Percentiles rank a stretch among this genome's conserved stretches.
phyloP scores from a whole-genome alignment of 164 flowering plant genomes.

The Magnolia changhungtana region DNA sequence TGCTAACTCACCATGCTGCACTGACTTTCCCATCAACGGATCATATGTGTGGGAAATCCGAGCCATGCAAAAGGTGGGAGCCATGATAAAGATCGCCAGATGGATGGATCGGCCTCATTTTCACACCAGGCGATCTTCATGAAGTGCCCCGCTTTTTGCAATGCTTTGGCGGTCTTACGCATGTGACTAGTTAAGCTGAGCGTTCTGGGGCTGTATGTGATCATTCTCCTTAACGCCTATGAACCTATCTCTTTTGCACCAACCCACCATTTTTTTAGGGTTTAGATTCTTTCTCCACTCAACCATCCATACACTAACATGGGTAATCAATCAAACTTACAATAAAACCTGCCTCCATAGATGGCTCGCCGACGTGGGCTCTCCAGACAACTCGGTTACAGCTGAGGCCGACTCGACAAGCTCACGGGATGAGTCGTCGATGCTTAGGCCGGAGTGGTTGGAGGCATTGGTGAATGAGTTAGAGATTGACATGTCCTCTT shows the following conservation, averaged over 20 bases:
- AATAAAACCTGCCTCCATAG: slow-evolving; percentile 49
- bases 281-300: slow-evolving; percentile 17
- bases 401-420: slow-evolving; percentile 33
- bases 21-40: too few relatives aligned
- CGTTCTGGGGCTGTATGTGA: background rate
- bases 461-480: slow-evolving; percentile 49
- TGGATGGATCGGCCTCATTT: too few relatives aligned
- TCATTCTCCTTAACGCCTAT: background rate
- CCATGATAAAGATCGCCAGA: too few relatives aligned
- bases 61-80: too few relatives aligned
- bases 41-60: too few relatives aligned
- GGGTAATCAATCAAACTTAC: slow-evolving; percentile 33
- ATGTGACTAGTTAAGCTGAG: too few relatives aligned
- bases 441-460: slow-evolving; percentile 43
- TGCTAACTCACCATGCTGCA: too few relatives aligned
- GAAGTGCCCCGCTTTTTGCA: too few relatives aligned
- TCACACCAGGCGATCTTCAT: too few relatives aligned
- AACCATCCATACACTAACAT: slow-evolving; percentile 9
- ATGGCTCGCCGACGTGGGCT: slow-evolving; percentile 35
- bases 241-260: slow-evolving; percentile 7
- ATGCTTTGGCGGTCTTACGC: too few relatives aligned
- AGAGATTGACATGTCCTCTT: slow-evolving; percentile 54
- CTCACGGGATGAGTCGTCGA: slow-evolving; percentile 32
- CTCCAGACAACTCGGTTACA: slow-evolving; percentile 26
- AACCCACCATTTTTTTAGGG: background rate